Base-by-base conservation (phyloP, 345 rosid species). In the Hevea brasiliensis region DNA sequence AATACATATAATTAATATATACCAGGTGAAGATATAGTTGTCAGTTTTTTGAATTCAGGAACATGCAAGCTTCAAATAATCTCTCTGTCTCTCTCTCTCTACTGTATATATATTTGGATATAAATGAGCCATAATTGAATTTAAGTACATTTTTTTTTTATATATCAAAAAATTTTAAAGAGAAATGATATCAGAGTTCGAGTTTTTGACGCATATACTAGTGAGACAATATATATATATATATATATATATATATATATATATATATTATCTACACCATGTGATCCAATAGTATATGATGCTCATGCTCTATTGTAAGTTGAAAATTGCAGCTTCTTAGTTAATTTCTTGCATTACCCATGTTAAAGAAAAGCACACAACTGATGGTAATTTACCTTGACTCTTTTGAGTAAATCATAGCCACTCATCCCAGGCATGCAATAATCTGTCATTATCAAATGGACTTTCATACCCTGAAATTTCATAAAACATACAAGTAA, bases 371-470 rank as follows among this genome's bases (percentile, higher is more conserved):
- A 15, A 12, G 29, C n/a, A 62, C 3, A 35, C 24, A 32, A 26
- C 51, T 26, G 45, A 45, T 13, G 9, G 35, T 50, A 9, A 35
- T n/a, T 24, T 68, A 81, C 98, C 94, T 92, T 90, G 74, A 92
- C 75, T 71, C 82, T 85, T 86, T 89, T 89, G 70, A 92, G 94
- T 35, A 92, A 81, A 82, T 90, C 98, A 83, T 88, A 90, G 65
- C 98, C 96, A 62, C 85, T 92, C 86, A 89, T 92, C 72, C 96
- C 96, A 9, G 94, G 98, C 98, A 89, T 92, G 65, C 89, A 87
- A 67, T 84, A 92, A 77, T 92, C 98, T 8, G 98, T 92, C 81
- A 92, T 90, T 74, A 92, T 89, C 84, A 90, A 80, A 82, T 89
- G 89, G 69, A 90, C 91, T 68, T 88, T 89, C 65, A 79, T 74